Conservation (phyloP, 352 stramenopile species). For the Pythium utonaiense region DNA sequence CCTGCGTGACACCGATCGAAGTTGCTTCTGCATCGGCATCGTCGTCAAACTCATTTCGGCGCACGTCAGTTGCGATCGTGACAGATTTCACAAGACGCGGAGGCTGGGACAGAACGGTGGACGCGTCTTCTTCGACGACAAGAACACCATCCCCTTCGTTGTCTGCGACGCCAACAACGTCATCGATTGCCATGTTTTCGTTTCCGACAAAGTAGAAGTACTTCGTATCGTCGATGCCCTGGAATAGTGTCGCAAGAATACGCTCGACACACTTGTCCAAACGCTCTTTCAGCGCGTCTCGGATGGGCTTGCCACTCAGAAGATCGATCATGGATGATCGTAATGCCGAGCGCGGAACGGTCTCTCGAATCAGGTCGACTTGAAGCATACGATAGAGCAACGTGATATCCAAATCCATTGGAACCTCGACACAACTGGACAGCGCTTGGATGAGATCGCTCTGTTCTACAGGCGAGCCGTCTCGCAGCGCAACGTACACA, state of each 20-base stretch:
- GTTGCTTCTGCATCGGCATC: background rate
- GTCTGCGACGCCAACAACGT: constrained; percentile 43
- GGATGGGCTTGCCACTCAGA: constrained; percentile 30
- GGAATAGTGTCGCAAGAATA: constrained; percentile 59
- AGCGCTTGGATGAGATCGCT: constrained; percentile 85
- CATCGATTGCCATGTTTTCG: constrained; percentile 53
- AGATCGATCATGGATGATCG: constrained; percentile 21
- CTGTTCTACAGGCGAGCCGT: constrained; percentile 70
- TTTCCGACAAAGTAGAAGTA: constrained; percentile 83
- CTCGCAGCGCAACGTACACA: constrained; percentile 78
- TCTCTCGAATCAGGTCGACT: constrained; percentile 28
- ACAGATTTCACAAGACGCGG: constrained; percentile 17
- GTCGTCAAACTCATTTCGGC: background rate
- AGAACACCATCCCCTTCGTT: constrained; percentile 41
- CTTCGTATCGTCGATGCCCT: constrained; percentile 65
- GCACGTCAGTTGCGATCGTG: constrained; percentile 4
- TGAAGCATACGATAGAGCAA: constrained; percentile 85
- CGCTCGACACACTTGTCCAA: constrained; percentile 71
- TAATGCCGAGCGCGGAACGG: constrained; percentile 25
- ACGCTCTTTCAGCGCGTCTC: constrained; percentile 51
- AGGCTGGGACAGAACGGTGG: background rate
- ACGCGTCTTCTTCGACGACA: constrained; percentile 49
- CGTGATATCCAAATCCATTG: constrained; percentile 84
- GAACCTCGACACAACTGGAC: constrained; percentile 81
- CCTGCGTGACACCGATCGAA: background rate